Evolutionary conservation across 2,329 filamentous ascomycete genomes (phyloP), one percentile per base, ranked within the genome.

Genomic region (Ophiostoma australiae): DNA sequence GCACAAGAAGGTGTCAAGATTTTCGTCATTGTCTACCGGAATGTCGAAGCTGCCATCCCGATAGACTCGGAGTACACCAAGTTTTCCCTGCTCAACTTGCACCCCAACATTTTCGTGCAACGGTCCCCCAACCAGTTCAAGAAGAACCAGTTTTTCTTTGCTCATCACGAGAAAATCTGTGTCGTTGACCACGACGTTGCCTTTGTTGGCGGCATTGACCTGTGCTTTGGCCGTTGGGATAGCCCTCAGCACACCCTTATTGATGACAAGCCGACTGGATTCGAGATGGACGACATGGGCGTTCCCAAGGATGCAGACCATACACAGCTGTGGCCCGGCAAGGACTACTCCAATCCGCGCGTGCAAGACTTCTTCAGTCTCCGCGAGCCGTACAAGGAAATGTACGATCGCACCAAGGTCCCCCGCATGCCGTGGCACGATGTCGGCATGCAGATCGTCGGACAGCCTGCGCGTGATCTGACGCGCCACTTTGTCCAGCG

Each of bases 21-120:
- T 70, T 98, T 98, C 76, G 91, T 99, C 76, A 98, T 98, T 76
- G 90, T 99, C 80, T 99, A 98, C 80, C 89, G 95, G 77, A 99
- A 98, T 80, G 95, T 99, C 76, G 95, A 98, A 78, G 93, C 94
- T 61, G 95, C 96, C 61, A 91, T 98, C 74, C 96, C 95, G 3
- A 99, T 99, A 77, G 95, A 99, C 79, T 98, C 94, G 0, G 94
- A 97, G 79, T 97, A 98, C 80, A 97, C 95, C 71, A 99, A 99
- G 77, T 97, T 94, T 80, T 97, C 94, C 1, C 85, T 99, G 72
- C 87, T 99, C 67, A 97, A 98, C 78, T 85, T 99, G 8, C 94
- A 98, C 76, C 93, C 93, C 27, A 99, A 99, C 78, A 90, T 99
- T 73, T 97, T 97, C 76, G 93, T 99, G 17, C 93, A 98, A 78